Conservation (phyloP, 2,329 filamentous ascomycete genomes). For the Cryphonectria parasitica region DNA sequence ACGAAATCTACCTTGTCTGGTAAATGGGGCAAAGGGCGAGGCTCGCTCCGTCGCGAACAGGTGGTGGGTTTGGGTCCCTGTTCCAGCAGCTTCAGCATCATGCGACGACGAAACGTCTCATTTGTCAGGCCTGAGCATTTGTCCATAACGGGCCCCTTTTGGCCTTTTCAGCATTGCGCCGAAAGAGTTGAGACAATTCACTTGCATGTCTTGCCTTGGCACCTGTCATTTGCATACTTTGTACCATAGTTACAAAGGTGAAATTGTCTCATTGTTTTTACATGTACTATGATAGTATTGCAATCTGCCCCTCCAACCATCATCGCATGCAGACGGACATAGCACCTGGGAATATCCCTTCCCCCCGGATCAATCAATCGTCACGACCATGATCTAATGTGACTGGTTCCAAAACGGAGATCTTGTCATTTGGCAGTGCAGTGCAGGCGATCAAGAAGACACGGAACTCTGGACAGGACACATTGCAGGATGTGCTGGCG, state of each 20-base stretch:
- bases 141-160: background rate
- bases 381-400: background rate
- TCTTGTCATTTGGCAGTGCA: background rate
- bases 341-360: too few species aligned
- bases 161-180: background rate
- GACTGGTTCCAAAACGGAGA: background rate
- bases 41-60: background rate
- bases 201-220: background rate
- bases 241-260: background rate
- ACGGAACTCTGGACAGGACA: background rate
- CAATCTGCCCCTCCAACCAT: too few species aligned
- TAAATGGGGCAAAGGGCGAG: background rate
- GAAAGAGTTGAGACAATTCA: background rate
- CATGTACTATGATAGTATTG: too few species aligned
- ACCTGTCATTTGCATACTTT: background rate
- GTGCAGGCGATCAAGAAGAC: background rate
- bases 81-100: background rate
- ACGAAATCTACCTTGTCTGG: too few species aligned
- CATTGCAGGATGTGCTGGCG: background rate
- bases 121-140: background rate
- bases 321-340: background rate
- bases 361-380: background rate
- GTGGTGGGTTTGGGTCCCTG: conserved; percentile 2
- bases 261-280: background rate
- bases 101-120: background rate